Base-by-base conservation (phyloP, 202 grass and related monocot genomes). In the Tripidium arundinaceum region DNA sequence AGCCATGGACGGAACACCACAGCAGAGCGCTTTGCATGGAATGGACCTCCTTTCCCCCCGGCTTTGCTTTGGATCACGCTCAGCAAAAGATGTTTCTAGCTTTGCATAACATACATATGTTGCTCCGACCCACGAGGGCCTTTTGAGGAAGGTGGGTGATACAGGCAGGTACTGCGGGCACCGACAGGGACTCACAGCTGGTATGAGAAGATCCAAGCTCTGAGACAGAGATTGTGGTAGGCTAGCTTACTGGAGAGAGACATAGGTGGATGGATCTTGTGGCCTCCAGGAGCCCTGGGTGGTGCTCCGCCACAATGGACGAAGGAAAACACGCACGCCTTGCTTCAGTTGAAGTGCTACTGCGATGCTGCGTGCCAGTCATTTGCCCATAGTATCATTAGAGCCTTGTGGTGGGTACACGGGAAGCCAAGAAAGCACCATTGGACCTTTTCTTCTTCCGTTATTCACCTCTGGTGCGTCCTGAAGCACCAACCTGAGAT, bases 21-120 rank as follows among this genome's bases (percentile, higher is more conserved):
- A 45, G 11, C 81, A 0, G 22, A 3, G 10, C 55, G 21, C 81
- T 84, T 84, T 76, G 76, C 70, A 75, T 67, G 42, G 54, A 70
- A 76, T 70, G 34, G 70, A 45, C 70, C 57, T 19, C 11, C 41
- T 63, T 84, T 58, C 65, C 59, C 38, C 67, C 55, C 25, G 46
- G 28, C 64, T 76, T 65, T 67, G 82, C 72, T 89, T 81, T 89
- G 77, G 87, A 89, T 85, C 78, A 77, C 72, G 58, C 82, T 72
- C 58, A 46, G 8, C n/a, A 16, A 71, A 70, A 49, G 26, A 76
- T 72, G 45, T 59, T 65, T 77, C 42, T 65, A 62, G 29, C 43
- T 40, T 68, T 43, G 24, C 9, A 52, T 75, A 65, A 72, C 19
- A 52, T 21, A 27, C 57, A 27, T 46, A 58, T 57, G 84, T 76